A percentile compares a stretch with the other conserved stretches of the same genome.
Conservation (phyloP, 2,329 filamentous ascomycete species). For the Cercospora zeae-maydis region DNA sequence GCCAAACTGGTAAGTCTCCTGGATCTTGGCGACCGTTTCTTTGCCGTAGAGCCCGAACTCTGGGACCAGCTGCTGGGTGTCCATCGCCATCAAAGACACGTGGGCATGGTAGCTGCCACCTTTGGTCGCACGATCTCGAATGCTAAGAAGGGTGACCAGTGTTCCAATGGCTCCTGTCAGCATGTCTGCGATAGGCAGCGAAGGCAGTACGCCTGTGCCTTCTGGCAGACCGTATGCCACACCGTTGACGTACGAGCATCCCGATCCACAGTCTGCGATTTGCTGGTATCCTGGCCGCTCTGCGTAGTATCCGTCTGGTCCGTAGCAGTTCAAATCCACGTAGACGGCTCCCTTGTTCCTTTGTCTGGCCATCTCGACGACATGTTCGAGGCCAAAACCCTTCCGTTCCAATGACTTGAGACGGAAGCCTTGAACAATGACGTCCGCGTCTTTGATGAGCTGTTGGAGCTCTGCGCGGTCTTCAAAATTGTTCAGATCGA, state of each 20-base stretch:
- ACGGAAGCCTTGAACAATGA: constrained; percentile 51
- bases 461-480: constrained; percentile 40
- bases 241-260: constrained; percentile 20
- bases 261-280: constrained; percentile 45
- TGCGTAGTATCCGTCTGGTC: constrained; percentile 49
- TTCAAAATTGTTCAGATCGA: constrained; percentile 44
- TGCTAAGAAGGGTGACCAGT: constrained; percentile 29
- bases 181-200: constrained; percentile 15
- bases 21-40: constrained; percentile 29
- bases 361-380: constrained; percentile 33
- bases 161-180: constrained; percentile 26
- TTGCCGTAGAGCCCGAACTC: constrained; percentile 38
- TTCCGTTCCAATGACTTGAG: constrained; percentile 47
- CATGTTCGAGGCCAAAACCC: constrained; percentile 32
- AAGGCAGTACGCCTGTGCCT: constrained; percentile 25
- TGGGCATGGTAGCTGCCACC: constrained; percentile 36
- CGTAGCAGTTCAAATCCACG: constrained; percentile 53
- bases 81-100: constrained; percentile 33
- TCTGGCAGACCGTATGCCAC: constrained; percentile 20
- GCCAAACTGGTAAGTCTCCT: constrained; percentile 30
- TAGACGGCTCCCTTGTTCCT: constrained; percentile 45
- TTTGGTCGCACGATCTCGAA: constrained; percentile 35
- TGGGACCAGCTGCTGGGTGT: constrained; percentile 33
- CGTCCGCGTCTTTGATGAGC: constrained; percentile 49
- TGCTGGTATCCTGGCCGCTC: constrained; percentile 53